These are phyloP conservation scores for Aureobasidium sp. DNA, from an alignment of 2,329 filamentous ascomycete genomes.

Conservation along the genomic window DNA sequence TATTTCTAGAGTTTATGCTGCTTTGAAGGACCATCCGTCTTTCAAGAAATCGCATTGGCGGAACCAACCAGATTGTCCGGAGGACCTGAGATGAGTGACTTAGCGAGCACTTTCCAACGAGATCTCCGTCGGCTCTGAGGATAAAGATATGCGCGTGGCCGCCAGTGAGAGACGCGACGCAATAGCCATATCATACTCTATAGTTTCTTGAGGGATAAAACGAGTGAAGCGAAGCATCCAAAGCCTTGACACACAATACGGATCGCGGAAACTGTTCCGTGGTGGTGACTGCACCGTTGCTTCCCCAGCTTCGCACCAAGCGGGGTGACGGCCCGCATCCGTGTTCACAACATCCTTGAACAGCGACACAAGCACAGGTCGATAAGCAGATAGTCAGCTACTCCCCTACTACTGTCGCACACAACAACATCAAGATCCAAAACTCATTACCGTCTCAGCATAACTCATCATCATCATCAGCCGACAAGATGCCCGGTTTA, in stretches of 20 bases:
- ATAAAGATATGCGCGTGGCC: too few species aligned
- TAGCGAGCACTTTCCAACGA: too few species aligned
- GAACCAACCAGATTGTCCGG: conserved; percentile 46
- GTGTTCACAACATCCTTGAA: not conserved
- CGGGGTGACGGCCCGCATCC: conserved; percentile 2
- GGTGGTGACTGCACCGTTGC: not conserved
- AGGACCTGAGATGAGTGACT: conserved; percentile 22
- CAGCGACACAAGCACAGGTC: not conserved
- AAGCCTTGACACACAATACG: too few species aligned
- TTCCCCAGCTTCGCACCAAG: not conserved
- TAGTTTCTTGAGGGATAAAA: too few species aligned
- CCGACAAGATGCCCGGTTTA: conserved; percentile 17
- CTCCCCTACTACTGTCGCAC: not conserved
- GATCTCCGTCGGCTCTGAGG: too few species aligned
- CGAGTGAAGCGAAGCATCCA: not conserved
- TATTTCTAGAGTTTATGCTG: conserved; percentile 37
- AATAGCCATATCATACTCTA: too few species aligned
- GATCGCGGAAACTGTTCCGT: not conserved
- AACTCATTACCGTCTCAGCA: not conserved
- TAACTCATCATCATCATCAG: not conserved
- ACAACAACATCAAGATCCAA: not conserved
- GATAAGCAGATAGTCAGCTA: not conserved
- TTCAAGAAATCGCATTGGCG: conserved; percentile 47
- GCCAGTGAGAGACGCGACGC: too few species aligned
- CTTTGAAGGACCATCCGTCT: conserved; percentile 40